Conservation (phyloP, 164 flowering plant genomes). For the Vitis rupestris region DNA sequence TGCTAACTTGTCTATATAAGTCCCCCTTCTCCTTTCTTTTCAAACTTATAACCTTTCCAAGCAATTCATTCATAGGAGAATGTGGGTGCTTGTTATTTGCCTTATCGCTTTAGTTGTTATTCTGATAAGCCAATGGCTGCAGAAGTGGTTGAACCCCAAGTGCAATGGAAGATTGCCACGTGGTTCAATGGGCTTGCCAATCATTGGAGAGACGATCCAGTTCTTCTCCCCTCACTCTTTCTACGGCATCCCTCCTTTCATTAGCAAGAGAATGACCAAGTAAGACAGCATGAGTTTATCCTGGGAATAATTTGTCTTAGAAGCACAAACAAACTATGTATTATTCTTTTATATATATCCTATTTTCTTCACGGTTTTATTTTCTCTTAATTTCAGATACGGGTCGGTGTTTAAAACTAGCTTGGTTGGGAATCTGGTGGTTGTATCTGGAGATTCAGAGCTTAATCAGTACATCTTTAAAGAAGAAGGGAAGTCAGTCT, state of each 20-base stretch:
- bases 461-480: background rate
- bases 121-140: background rate
- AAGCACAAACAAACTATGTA: too few relatives aligned
- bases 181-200: constrained; percentile 2
- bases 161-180: constrained; percentile 4
- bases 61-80: too few relatives aligned
- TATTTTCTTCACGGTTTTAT: too few relatives aligned
- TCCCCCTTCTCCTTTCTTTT: too few relatives aligned
- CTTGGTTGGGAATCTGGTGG: background rate
- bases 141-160: background rate
- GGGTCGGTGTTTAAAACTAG: constrained; percentile 1
- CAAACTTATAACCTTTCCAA: too few relatives aligned
- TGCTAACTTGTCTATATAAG: too few relatives aligned
- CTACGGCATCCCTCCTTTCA: background rate
- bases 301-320: too few relatives aligned
- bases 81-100: too few relatives aligned
- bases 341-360: too few relatives aligned
- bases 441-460: constrained; percentile 1
- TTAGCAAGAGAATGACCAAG: background rate
- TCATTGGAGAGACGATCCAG: background rate
- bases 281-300: too few relatives aligned
- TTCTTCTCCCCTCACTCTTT: background rate
- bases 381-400: background rate
- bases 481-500: constrained; percentile 1
- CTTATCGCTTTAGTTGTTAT: background rate